A percentile compares a stretch with the other conserved stretches of the same genome.
Evolutionary conservation across 805 yeast genomes (phyloP).

Genomic region (Kodamaea nitidulidarum): DNA sequence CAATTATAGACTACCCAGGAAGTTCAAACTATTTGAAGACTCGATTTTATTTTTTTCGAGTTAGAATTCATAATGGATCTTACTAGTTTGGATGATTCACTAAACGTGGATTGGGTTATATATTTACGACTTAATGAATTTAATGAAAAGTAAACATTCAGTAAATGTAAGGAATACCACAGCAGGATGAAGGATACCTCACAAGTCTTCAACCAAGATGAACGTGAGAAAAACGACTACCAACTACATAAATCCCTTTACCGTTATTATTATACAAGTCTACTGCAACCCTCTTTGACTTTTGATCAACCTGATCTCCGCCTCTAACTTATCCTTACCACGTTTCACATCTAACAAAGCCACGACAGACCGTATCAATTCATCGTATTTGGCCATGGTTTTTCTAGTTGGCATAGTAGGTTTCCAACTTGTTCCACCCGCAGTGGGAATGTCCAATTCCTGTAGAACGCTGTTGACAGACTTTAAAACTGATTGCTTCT

Average conservation of each 20-base stretch:
- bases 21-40: too few species aligned
- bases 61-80: too few species aligned
- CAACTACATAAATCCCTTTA: neutral
- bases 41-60: too few species aligned
- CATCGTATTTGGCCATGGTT: constrained; percentile 74
- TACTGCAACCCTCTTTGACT: constrained; percentile 35
- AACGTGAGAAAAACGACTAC: too few species aligned
- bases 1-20: neutral
- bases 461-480: constrained; percentile 66
- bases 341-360: constrained; percentile 77
- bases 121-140: neutral
- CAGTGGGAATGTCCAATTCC: constrained; percentile 72
- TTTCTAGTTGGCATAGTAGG: constrained; percentile 86
- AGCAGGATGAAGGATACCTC: too few species aligned
- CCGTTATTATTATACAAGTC: constrained; percentile 11
- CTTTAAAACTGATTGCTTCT: constrained; percentile 70
- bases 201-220: too few species aligned
- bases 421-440: constrained; percentile 47
- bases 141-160: neutral
- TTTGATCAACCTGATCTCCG: constrained; percentile 54
- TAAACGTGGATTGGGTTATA: neutral
- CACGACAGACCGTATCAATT: constrained; percentile 62
- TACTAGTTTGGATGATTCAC: too few species aligned
- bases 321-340: constrained; percentile 81
- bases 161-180: neutral